phyloP scores from a whole-genome alignment of 768 basidiomycete species.

The Suillus paluster region DNA sequence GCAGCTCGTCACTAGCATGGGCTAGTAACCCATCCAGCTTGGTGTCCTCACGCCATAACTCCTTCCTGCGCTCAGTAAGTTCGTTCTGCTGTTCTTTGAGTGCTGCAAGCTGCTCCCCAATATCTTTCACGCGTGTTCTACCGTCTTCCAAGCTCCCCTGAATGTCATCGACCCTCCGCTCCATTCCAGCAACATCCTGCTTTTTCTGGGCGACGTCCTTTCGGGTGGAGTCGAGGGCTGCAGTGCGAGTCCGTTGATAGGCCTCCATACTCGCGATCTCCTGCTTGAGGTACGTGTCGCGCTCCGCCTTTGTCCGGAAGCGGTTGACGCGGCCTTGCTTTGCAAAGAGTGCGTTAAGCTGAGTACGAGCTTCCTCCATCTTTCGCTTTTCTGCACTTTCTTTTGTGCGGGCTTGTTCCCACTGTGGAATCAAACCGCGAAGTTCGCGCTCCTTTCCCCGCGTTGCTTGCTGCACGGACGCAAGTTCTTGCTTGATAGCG shows the following conservation, averaged over 20 bases:
- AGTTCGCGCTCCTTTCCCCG: slow-evolving; percentile 63
- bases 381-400: slow-evolving; percentile 62
- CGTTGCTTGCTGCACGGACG: slow-evolving; percentile 62
- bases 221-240: slow-evolving; percentile 57
- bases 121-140: slow-evolving; percentile 54
- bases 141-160: slow-evolving; percentile 69
- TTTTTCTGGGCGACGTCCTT: slow-evolving; percentile 53
- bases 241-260: slow-evolving; percentile 59
- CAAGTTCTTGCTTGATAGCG: slow-evolving; percentile 67
- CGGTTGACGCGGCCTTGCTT: slow-evolving; percentile 90
- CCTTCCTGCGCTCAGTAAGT: slow-evolving; percentile 82
- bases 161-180: slow-evolving; percentile 58
- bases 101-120: slow-evolving; percentile 60
- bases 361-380: slow-evolving; percentile 76
- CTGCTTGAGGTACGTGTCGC: slow-evolving; percentile 81
- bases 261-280: slow-evolving; percentile 75
- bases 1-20: slow-evolving; percentile 80
- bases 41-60: slow-evolving; percentile 93
- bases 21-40: slow-evolving; percentile 79
- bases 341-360: slow-evolving; percentile 75
- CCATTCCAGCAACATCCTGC: slow-evolving; percentile 57
- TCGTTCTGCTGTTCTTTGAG: slow-evolving; percentile 73
- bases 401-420: slow-evolving; percentile 58
- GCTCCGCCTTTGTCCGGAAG: slow-evolving; percentile 81
- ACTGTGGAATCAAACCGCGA: slow-evolving; percentile 68